A percentile compares a stretch with the other conserved stretches of the same genome.
These are phyloP conservation scores for Pseudocercospora musae DNA, from an alignment of 2,329 filamentous ascomycete species.

Conservation along the genomic window DNA sequence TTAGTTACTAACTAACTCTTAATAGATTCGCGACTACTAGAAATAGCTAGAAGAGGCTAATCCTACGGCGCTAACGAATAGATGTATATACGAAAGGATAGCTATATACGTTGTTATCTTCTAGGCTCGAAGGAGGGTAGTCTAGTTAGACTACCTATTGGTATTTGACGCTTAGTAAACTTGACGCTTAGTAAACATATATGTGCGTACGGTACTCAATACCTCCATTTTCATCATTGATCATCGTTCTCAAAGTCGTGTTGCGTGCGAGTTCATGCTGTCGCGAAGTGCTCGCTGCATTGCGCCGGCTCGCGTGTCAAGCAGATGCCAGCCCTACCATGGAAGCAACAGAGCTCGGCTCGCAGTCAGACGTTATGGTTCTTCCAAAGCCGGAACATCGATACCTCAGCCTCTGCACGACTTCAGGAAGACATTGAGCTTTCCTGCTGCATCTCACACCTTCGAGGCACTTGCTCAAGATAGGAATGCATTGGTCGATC, in stretches of 20 bases:
- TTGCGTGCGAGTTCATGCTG: slow-evolving; percentile 25
- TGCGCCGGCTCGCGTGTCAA: slow-evolving; percentile 13
- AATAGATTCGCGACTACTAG: too few relatives aligned
- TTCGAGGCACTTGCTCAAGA: slow-evolving; percentile 30
- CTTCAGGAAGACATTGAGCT: slow-evolving; percentile 40
- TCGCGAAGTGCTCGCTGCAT: slow-evolving; percentile 15
- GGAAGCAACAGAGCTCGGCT: neutral
- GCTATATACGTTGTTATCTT: too few relatives aligned
- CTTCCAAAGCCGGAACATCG: neutral
- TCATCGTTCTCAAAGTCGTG: neutral
- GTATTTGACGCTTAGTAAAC: neutral
- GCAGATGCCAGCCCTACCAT: slow-evolving; percentile 8
- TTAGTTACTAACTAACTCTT: too few relatives aligned
- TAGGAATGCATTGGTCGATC: slow-evolving; percentile 25
- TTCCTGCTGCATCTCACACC: slow-evolving; percentile 45
- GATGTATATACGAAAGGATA: too few relatives aligned
- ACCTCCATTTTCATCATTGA: neutral
- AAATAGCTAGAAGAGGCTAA: too few relatives aligned
- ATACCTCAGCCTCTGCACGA: slow-evolving; percentile 14
- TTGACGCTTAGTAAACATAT: too few relatives aligned
- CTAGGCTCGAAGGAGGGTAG: too few relatives aligned
- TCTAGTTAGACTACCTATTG: neutral
- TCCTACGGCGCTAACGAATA: too few relatives aligned
- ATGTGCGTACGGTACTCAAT: neutral
- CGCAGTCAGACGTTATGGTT: neutral